Percentiles rank a stretch among this genome's conserved stretches.
Conservation (phyloP, 768 basidiomycete species). For the Amanita rubescens region DNA sequence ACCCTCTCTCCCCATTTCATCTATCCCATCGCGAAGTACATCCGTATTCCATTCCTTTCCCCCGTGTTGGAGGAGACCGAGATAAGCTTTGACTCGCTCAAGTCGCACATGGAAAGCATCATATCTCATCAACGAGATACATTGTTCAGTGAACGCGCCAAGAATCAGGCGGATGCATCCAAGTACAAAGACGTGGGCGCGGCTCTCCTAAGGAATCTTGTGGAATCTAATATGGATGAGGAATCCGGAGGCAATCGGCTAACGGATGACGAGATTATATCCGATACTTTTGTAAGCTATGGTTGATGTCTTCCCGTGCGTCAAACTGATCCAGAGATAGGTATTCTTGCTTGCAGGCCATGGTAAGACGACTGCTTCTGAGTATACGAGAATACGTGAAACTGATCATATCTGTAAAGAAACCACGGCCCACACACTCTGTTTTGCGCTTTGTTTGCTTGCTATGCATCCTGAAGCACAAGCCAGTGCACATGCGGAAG, state of each 20-base stretch:
- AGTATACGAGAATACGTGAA: not conserved
- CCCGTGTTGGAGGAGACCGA: slow-evolving; percentile 19
- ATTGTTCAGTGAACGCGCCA: slow-evolving; percentile 18
- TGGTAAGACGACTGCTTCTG: slow-evolving; percentile 20
- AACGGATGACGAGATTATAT: slow-evolving; percentile 39
- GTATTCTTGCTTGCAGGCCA: slow-evolving; percentile 43
- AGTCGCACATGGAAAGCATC: slow-evolving; percentile 33
- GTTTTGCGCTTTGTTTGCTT: slow-evolving; percentile 34
- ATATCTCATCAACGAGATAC: slow-evolving; percentile 28
- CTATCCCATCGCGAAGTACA: slow-evolving; percentile 20
- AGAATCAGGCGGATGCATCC: slow-evolving; percentile 13
- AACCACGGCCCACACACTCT: slow-evolving; percentile 38
- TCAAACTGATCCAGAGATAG: slow-evolving; percentile 16
- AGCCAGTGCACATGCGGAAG: slow-evolving; percentile 36
- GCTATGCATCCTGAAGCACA: slow-evolving; percentile 47
- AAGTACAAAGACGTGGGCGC: slow-evolving; percentile 17
- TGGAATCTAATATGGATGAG: slow-evolving; percentile 37
- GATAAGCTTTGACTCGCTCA: slow-evolving; percentile 29
- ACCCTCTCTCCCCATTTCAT: slow-evolving; percentile 28
- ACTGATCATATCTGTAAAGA: slow-evolving; percentile 21
- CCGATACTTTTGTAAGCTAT: slow-evolving; percentile 37
- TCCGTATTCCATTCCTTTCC: slow-evolving; percentile 30
- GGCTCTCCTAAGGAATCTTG: slow-evolving; percentile 36
- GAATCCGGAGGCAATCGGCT: slow-evolving; percentile 26
- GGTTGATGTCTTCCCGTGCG: not conserved